Evolutionary conservation across 768 basidiomycete species (phyloP).

Genomic region (Amanita pallidorosea): DNA sequence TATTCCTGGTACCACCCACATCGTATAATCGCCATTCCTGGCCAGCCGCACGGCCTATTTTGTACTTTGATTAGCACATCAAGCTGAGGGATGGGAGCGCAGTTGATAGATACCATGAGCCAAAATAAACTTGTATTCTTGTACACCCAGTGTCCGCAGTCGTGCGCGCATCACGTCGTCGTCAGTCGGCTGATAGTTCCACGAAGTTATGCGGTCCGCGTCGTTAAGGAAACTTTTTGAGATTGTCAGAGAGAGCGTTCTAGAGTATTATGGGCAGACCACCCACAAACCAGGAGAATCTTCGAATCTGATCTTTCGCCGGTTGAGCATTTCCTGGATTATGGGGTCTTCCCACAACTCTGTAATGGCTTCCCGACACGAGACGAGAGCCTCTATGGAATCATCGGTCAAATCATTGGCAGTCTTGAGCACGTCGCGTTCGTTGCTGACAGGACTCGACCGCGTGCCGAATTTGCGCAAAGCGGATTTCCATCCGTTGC

Average conservation of each 20-base stretch:
- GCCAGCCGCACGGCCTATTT: conserved; percentile 44
- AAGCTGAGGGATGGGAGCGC: not conserved
- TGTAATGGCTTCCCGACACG: conserved; percentile 57
- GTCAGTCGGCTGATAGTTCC: conserved; percentile 60
- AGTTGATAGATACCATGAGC: conserved; percentile 43
- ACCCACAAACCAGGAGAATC: conserved; percentile 63
- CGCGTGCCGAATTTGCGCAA: conserved; percentile 43
- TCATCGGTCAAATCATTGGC: conserved; percentile 40
- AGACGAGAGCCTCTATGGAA: conserved; percentile 45
- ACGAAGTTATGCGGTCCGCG: conserved; percentile 49
- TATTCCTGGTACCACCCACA: conserved; percentile 66
- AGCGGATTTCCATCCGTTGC: conserved; percentile 56
- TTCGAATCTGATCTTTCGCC: conserved; percentile 49
- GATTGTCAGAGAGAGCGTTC: not conserved
- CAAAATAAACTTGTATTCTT: conserved; percentile 60
- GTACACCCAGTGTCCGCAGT: conserved; percentile 66
- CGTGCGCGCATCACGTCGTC: conserved; percentile 74
- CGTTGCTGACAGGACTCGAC: conserved; percentile 13
- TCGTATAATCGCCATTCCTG: conserved; percentile 77
- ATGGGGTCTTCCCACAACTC: conserved; percentile 56
- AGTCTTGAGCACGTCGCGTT: conserved; percentile 12
- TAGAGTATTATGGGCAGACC: conserved; percentile 14
- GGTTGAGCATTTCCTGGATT: conserved; percentile 47
- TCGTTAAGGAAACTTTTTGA: conserved; percentile 63
- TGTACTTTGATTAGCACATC: not conserved